phyloP scores from a whole-genome alignment of 2,329 filamentous ascomycete species.

The Trematosphaeria pertusa region DNA sequence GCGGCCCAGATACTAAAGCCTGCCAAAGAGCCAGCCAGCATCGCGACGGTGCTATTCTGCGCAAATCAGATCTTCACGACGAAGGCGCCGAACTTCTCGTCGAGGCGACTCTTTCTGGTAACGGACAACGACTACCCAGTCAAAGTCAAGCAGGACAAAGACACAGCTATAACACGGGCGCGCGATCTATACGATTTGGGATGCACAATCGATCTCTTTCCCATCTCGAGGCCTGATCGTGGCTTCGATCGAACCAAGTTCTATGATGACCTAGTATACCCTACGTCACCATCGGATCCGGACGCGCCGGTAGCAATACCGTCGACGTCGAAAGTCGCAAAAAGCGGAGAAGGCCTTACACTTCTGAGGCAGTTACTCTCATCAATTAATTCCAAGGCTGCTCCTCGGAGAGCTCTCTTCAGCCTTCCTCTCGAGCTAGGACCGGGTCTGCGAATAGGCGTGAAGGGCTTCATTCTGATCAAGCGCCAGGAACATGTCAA shows the following conservation, averaged over 20 bases:
- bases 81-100: slow-evolving; percentile 92
- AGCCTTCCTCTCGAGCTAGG: slow-evolving; percentile 88
- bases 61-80: slow-evolving; percentile 97
- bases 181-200: slow-evolving; percentile 96
- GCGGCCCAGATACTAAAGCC: slow-evolving; percentile 73
- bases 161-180: slow-evolving; percentile 82
- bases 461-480: slow-evolving; percentile 91
- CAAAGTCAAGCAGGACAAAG: slow-evolving; percentile 73
- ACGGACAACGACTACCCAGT: slow-evolving; percentile 89
- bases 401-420: slow-evolving; percentile 84
- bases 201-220: slow-evolving; percentile 90
- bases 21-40: slow-evolving; percentile 72
- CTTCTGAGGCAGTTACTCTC: slow-evolving; percentile 81
- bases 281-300: slow-evolving; percentile 69
- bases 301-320: slow-evolving; percentile 66
- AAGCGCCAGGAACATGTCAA: slow-evolving; percentile 82
- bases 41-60: slow-evolving; percentile 91
- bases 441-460: slow-evolving; percentile 81
- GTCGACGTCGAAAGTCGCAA: slow-evolving; percentile 66
- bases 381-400: slow-evolving; percentile 89
- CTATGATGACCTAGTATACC: slow-evolving; percentile 96
- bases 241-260: slow-evolving; percentile 85
- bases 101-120: slow-evolving; percentile 90
- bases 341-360: slow-evolving; percentile 76
- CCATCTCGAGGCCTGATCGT: slow-evolving; percentile 74